Evolutionary conservation across 495 filamentous ascomycete species (phyloP).

Genomic region (Elaphomyces granulatus): DNA sequence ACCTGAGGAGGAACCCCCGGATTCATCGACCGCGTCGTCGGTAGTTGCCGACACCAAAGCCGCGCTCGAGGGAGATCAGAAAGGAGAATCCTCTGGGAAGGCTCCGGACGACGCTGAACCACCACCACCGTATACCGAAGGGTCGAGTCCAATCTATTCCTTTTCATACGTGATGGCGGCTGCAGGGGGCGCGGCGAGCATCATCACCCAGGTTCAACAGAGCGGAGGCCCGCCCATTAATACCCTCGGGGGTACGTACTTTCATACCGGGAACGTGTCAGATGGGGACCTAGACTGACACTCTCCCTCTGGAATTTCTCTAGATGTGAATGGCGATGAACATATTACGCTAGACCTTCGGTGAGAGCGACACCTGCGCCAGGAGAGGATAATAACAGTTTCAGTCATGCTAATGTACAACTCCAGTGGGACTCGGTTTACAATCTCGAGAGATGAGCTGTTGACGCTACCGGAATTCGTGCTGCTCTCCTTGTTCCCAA

Average conservation of each 20-base stretch:
- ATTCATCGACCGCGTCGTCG: constrained; percentile 37
- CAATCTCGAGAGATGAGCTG: constrained; percentile 85
- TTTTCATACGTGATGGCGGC: constrained; percentile 98
- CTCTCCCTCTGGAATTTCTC: constrained; percentile 3
- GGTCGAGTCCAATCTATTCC: constrained; percentile 75
- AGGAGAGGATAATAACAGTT: constrained; percentile 14
- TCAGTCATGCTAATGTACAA: constrained; percentile 6
- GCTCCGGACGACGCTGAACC: constrained; percentile 76
- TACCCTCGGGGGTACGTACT: constrained; percentile 61
- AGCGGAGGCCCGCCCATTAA: constrained; percentile 73
- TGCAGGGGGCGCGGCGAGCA: constrained; percentile 90
- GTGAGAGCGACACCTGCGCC: constrained; percentile 33
- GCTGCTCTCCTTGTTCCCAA: constrained; percentile 94
- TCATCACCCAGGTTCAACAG: constrained; percentile 97
- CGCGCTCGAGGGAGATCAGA: constrained; percentile 62
- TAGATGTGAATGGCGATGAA: constrained; percentile 83
- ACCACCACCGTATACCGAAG: constrained; percentile 92
- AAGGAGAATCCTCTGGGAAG: constrained; percentile 53
- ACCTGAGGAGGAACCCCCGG: constrained; percentile 22
- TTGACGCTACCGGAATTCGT: constrained; percentile 95
- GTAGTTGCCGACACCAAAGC: constrained; percentile 71
- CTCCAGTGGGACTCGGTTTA: constrained; percentile 75
- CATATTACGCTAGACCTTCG: constrained; percentile 88
- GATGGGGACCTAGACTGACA: no score
- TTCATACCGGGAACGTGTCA: no score